A percentile compares a stretch with the other conserved stretches of the same genome.
Conservation (phyloP, 768 basidiomycete genomes). For the Cystofilobasidium macerans region DNA sequence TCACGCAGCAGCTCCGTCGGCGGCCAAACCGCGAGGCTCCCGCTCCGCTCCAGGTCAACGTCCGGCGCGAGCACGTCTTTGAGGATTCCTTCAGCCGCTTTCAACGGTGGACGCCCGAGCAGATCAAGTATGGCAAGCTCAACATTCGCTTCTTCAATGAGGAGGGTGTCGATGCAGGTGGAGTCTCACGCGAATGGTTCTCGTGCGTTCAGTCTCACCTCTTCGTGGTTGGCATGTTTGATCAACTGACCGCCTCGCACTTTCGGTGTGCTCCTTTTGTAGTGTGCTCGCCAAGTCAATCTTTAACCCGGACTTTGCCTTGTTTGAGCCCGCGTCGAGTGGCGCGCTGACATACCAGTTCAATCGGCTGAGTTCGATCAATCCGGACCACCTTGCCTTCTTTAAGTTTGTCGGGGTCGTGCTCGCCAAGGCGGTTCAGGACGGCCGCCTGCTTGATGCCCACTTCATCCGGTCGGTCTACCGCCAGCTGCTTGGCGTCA, state of each 20-base stretch:
- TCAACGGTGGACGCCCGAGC: constrained; percentile 79
- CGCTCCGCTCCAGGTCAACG: constrained; percentile 71
- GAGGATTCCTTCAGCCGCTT: constrained; percentile 94
- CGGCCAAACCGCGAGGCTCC: constrained; percentile 69
- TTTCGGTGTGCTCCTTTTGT: constrained; percentile 45
- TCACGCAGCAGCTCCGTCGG: constrained; percentile 80
- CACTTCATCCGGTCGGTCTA: constrained; percentile 97
- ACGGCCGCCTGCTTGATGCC: constrained; percentile 81
- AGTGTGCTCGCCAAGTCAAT: constrained; percentile 94
- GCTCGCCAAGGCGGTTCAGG: constrained; percentile 46
- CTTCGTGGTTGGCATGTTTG: background rate
- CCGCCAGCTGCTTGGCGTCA: constrained; percentile 84
- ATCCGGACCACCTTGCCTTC: constrained; percentile 89
- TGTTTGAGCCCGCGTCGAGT: constrained; percentile 96
- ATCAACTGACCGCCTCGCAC: background rate
- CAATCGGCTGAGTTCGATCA: constrained; percentile 84
- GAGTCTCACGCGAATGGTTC: constrained; percentile 59
- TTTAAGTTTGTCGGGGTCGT: constrained; percentile 98
- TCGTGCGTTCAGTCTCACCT: constrained; percentile 9
- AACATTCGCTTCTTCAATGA: constrained; percentile 92
- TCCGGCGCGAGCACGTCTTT: constrained; percentile 78
- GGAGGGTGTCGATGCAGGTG: constrained; percentile 96
- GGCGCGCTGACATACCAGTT: constrained; percentile 86
- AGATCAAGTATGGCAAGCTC: constrained; percentile 95
- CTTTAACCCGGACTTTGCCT: constrained; percentile 79